Base-by-base conservation (phyloP, 129 eudicot species). In the Erigeron canadensis region DNA sequence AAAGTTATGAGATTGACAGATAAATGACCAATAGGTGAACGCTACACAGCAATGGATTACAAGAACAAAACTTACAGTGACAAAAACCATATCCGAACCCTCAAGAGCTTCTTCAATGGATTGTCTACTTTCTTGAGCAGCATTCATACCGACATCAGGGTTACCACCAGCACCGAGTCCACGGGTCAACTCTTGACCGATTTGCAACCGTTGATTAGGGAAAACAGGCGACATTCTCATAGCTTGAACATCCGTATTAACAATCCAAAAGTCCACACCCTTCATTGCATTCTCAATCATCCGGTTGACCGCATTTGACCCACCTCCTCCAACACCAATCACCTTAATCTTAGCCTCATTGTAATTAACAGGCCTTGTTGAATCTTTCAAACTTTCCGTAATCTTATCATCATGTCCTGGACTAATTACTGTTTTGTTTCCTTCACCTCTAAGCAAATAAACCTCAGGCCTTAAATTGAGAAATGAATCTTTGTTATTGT, bases 91-190 rank as follows among this genome's bases (percentile, higher is more conserved):
- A 53, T 86, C 98, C 38, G 98, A 71, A 62, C 95, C 96, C 68
- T 67, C 38, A 73, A 92, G 85, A 68, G 96, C 96, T 37, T 87
- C 91, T 73, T 85, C 95, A 19, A 92, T 83, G 17, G 89, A 63
- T 54, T 77, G 82, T 71, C 72, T 83, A 71, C 98, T 92, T 74
- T 92, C 98, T 21, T 85, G 81, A 65, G 98, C 98, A 71, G 98
- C 98, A 77, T 83, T 89, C 91, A 81, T 84, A 40, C 98, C 98
- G 13, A 92, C 84, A 76, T 86, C 91, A 8, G 98, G 98, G 61
- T 92, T 86, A 63, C 98, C 98, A 75, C 98, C 98, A 6, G 98
- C 98, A 56, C 98, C 98, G 69, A 93, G 95, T 23, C 98, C 98
- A 23, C 95, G 85, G 34, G 98, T 89, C 43, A 89, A 90, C 84